Percentiles rank a stretch among this genome's conserved stretches.
Conservation (phyloP, 768 basidiomycete species). For the Trametes meyenii region DNA sequence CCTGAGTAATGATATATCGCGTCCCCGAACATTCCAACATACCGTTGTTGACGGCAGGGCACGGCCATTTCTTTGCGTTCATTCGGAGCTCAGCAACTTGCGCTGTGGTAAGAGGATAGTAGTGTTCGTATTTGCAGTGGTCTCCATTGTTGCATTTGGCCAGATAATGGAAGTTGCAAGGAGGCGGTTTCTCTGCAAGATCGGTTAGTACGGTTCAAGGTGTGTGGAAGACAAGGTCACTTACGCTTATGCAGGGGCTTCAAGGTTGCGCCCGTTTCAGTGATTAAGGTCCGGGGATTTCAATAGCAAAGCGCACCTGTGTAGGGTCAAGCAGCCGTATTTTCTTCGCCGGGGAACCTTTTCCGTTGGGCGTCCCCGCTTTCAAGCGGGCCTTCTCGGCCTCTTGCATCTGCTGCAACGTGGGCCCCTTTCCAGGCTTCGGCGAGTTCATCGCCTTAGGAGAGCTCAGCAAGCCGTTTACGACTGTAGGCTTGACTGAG, state of each 20-base stretch:
- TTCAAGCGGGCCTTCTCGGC: conserved; percentile 32
- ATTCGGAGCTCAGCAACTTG: conserved; percentile 35
- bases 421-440: conserved; percentile 6
- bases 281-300: not conserved
- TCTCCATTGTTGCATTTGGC: conserved; percentile 35
- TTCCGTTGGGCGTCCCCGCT: conserved; percentile 9
- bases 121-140: conserved; percentile 39
- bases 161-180: conserved; percentile 43
- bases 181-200: conserved; percentile 39
- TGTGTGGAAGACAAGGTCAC: not conserved
- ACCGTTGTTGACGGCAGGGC: conserved; percentile 37
- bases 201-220: not conserved
- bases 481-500: not conserved
- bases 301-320: conserved; percentile 15
- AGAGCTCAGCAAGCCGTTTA: not conserved
- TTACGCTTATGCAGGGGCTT: conserved; percentile 39
- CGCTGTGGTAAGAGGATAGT: conserved; percentile 35
- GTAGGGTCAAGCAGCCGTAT: conserved; percentile 15
- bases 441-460: conserved; percentile 13
- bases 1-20: not conserved
- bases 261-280: not conserved
- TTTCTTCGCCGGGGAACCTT: conserved; percentile 13
- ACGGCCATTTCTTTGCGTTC: conserved; percentile 41
- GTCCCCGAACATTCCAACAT: not conserved
- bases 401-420: conserved; percentile 25